Conservation (phyloP, 129 eudicot species). For the Glebionis coronaria region DNA sequence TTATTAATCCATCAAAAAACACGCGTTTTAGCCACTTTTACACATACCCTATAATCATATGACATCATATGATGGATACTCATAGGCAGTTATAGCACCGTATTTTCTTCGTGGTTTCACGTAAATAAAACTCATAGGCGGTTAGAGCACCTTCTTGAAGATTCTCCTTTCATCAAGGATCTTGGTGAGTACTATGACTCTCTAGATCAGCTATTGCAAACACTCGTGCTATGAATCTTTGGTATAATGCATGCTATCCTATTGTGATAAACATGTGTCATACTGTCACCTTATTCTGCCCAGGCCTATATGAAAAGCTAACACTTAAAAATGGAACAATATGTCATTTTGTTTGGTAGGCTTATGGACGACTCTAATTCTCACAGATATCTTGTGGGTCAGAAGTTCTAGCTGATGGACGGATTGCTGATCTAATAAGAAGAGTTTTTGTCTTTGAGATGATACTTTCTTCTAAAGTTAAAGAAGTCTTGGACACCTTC, state of each 20-base stretch:
- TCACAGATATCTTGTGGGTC: constrained; percentile 84
- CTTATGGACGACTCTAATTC: constrained; percentile 24
- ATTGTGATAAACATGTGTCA: background rate
- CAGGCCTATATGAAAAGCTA: background rate
- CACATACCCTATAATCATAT: too few relatives aligned
- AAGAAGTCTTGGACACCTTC: constrained; percentile 93
- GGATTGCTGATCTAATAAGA: constrained; percentile 86
- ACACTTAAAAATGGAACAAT: background rate
- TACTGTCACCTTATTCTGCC: background rate
- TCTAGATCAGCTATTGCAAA: constrained; percentile 68
- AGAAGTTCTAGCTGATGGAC: constrained; percentile 91
- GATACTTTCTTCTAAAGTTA: constrained; percentile 74
- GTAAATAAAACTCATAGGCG: constrained; percentile 70
- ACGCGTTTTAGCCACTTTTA: too few relatives aligned
- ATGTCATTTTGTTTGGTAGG: too few relatives aligned
- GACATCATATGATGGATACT: too few relatives aligned
- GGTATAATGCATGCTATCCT: constrained; percentile 38
- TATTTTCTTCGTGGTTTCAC: constrained; percentile 34
- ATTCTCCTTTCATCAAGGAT: constrained; percentile 71
- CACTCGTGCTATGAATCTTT: constrained; percentile 88
- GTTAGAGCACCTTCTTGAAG: constrained; percentile 92
- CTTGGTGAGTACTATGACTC: constrained; percentile 80
- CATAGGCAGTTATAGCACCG: too few relatives aligned
- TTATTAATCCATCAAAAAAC: too few relatives aligned
- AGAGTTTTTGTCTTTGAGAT: constrained; percentile 87